These are phyloP conservation scores for Alternaria sp. DNA, from an alignment of 2,329 filamentous ascomycete genomes.

Conservation along the genomic window DNA sequence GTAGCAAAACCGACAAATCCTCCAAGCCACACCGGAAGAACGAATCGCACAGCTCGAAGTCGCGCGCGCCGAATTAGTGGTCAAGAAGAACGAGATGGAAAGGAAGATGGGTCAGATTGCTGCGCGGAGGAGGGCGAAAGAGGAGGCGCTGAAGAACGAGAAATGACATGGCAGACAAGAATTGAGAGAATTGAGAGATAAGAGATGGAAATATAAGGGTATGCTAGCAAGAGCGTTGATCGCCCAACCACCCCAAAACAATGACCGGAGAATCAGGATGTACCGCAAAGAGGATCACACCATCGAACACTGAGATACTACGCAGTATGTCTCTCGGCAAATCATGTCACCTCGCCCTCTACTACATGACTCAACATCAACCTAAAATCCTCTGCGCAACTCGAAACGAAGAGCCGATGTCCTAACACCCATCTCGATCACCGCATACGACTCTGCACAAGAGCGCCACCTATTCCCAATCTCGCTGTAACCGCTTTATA, in stretches of 20 bases:
- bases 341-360: neutral
- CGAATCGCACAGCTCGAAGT: slow-evolving; percentile 64
- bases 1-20: slow-evolving; percentile 57
- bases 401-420: neutral
- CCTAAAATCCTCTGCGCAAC: too few relatives aligned
- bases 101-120: slow-evolving; percentile 59
- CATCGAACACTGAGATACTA: neutral
- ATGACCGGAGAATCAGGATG: neutral
- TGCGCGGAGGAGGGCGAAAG: slow-evolving; percentile 28
- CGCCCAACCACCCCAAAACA: neutral
- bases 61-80: slow-evolving; percentile 59
- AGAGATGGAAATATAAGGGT: neutral
- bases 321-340: neutral
- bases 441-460: neutral
- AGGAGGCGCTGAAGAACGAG: slow-evolving; percentile 15
- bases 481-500: neutral
- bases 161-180: slow-evolving; percentile 19
- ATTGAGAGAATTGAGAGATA: neutral
- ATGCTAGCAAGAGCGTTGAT: neutral
- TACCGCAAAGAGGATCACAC: neutral
- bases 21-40: slow-evolving; percentile 62
- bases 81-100: slow-evolving; percentile 64
- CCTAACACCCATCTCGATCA: neutral
- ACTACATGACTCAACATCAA: neutral
- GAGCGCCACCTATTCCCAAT: neutral